A percentile compares a stretch with the other conserved stretches of the same genome.
Evolutionary conservation across 345 rosid genomes (phyloP).

Genomic region (Schrenkiella parvula): DNA sequence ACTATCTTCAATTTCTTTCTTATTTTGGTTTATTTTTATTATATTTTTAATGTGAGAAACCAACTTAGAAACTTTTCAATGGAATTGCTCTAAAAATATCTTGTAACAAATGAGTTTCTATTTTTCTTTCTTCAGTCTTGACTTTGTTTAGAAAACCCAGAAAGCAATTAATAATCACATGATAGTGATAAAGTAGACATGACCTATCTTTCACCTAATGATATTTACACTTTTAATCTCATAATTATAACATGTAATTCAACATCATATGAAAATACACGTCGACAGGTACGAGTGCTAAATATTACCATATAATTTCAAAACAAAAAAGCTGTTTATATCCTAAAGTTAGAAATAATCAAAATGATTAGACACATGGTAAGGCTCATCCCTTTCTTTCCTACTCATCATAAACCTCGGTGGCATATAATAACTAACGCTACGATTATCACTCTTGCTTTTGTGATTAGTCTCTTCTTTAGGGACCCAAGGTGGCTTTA

Average conservation of each 20-base stretch:
- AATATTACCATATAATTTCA: conserved; percentile 13
- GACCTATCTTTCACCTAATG: neutral
- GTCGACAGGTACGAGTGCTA: neutral
- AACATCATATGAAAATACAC: conserved; percentile 4
- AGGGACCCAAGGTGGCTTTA: conserved; percentile 81
- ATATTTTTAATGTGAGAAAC: no score
- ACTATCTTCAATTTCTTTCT: no score
- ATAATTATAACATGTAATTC: neutral
- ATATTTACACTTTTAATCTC: conserved; percentile 11
- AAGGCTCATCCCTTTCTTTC: conserved; percentile 71
- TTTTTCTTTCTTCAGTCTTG: neutral
- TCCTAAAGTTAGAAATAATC: conserved; percentile 59
- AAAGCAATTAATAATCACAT: neutral
- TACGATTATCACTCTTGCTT: conserved; percentile 30
- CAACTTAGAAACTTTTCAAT: no score
- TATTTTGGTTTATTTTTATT: no score
- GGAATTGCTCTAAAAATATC: no score
- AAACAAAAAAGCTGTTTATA: neutral
- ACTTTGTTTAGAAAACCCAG: neutral
- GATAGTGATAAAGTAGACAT: neutral
- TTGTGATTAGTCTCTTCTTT: conserved; percentile 31
- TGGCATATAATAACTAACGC: conserved; percentile 34
- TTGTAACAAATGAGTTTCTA: neutral
- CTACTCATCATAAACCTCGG: conserved; percentile 55
- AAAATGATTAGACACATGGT: conserved; percentile 70